Conservation (phyloP, 371 early-diverging fungal genomes). For the Parasitella parasitica region DNA sequence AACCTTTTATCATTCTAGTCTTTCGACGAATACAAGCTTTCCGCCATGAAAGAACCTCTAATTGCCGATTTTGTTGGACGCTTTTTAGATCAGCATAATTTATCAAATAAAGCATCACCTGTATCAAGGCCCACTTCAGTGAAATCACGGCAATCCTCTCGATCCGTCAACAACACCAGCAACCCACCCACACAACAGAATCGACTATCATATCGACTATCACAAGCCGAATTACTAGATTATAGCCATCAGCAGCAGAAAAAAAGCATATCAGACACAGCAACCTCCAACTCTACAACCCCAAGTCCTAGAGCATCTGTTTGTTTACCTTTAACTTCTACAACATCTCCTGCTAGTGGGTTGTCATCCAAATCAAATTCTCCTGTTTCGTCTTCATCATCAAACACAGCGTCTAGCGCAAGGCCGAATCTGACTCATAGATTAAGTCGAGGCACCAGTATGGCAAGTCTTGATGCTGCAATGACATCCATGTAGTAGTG, state of each 20-base stretch:
- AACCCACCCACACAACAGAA: neutral
- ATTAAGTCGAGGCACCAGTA: constrained; percentile 26
- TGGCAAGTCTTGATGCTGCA: constrained; percentile 35
- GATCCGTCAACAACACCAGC: neutral
- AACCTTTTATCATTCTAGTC: constrained; percentile 44
- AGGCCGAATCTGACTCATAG: constrained; percentile 4
- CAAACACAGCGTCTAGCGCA: neutral
- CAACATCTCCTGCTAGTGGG: neutral
- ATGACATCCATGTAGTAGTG: constrained; percentile 16
- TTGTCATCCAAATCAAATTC: neutral
- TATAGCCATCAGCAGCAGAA: constrained; percentile 17
- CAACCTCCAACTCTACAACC: neutral
- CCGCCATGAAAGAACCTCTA: constrained; percentile 83
- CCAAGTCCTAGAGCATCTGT: neutral
- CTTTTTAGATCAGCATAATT: constrained; percentile 59
- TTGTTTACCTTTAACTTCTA: neutral
- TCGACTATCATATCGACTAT: constrained; percentile 1
- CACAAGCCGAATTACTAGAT: constrained; percentile 42
- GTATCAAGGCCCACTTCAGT: constrained; percentile 4
- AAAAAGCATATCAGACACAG: neutral
- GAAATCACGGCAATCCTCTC: constrained; percentile 20
- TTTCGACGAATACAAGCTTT: constrained; percentile 77
- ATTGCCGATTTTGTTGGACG: constrained; percentile 79
- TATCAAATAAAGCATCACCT: constrained; percentile 16
- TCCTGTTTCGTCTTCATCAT: neutral